These are phyloP conservation scores for Calonectria pseudoreteaudii DNA, from an alignment of 2,329 filamentous ascomycete genomes.

Conservation along the genomic window DNA sequence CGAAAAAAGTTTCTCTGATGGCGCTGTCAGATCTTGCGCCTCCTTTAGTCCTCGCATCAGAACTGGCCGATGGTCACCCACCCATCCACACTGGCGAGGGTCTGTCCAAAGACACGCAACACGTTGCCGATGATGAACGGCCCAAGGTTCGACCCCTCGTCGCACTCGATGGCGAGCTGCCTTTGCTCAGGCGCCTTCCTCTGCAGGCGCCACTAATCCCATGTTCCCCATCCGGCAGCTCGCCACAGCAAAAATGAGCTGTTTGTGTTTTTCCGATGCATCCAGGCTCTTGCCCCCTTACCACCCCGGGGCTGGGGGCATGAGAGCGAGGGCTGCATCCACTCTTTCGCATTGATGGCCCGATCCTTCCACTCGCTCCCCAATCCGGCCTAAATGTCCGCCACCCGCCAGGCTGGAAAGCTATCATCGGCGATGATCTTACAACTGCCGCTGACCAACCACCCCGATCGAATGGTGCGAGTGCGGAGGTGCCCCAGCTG, in stretches of 20 bases:
- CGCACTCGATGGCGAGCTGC: neutral
- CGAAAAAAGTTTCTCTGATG: slow-evolving; percentile 29
- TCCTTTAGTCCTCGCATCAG: slow-evolving; percentile 20
- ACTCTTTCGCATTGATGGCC: neutral
- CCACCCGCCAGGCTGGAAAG: slow-evolving; percentile 21
- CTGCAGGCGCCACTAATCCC: slow-evolving; percentile 25
- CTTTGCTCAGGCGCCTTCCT: slow-evolving; percentile 9
- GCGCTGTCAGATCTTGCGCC: slow-evolving; percentile 19
- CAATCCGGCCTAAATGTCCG: neutral
- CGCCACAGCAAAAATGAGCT: slow-evolving; percentile 14
- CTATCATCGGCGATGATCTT: slow-evolving; percentile 19
- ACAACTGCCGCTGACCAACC: slow-evolving; percentile 34
- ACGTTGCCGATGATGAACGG: slow-evolving; percentile 1
- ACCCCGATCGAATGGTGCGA: slow-evolving; percentile 6
- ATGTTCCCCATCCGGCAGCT: slow-evolving; percentile 18
- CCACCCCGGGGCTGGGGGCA: neutral
- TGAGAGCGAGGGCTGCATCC: slow-evolving; percentile 15
- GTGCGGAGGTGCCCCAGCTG: slow-evolving; percentile 23
- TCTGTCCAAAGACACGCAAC: neutral
- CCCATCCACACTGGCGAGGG: slow-evolving; percentile 4
- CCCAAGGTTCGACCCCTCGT: neutral
- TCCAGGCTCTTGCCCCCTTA: neutral
- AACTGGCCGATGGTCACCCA: slow-evolving; percentile 25
- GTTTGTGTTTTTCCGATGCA: slow-evolving; percentile 1
- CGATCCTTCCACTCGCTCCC: slow-evolving; percentile 4